A percentile compares a stretch with the other conserved stretches of the same genome.
Evolutionary conservation across 1,284 basidiomycete species (phyloP).

Genomic region (Kwoniella shivajii): DNA sequence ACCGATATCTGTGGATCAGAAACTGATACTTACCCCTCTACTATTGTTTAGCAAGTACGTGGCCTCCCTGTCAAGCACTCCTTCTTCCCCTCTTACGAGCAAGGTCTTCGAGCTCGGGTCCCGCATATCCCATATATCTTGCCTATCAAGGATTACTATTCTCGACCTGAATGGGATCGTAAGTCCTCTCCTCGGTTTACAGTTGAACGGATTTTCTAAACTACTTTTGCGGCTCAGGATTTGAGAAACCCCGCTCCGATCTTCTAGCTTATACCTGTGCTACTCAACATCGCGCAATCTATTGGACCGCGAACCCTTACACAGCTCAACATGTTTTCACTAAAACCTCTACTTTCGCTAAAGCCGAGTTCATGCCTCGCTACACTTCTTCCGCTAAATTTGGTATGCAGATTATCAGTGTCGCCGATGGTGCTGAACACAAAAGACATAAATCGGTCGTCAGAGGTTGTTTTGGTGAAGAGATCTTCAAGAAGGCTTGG

Average conservation of each 20-base stretch:
- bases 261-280: constrained; percentile 24
- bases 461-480: constrained; percentile 30
- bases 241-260: constrained; percentile 24
- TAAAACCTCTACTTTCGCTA: constrained; percentile 16
- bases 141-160: constrained; percentile 22
- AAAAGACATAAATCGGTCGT: constrained; percentile 26
- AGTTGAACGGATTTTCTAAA: not conserved
- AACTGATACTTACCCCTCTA: not conserved
- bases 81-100: constrained; percentile 25
- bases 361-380: constrained; percentile 20
- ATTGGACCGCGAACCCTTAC: constrained; percentile 20
- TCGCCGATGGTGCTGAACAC: constrained; percentile 21
- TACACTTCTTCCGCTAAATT: constrained; percentile 24
- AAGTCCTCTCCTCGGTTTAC: not conserved
- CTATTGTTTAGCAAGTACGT: constrained; percentile 20
- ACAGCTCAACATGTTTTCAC: constrained; percentile 10
- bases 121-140: constrained; percentile 29
- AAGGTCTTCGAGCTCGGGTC: constrained; percentile 18
- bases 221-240: constrained; percentile 18
- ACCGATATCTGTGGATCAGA: not conserved
- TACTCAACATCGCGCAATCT: constrained; percentile 21
- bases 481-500: constrained; percentile 23
- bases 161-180: constrained; percentile 15
- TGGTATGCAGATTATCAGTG: constrained; percentile 23
- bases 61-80: constrained; percentile 26